Conservation (phyloP, 768 basidiomycete species). For the Pleurotus tuber-regium region DNA sequence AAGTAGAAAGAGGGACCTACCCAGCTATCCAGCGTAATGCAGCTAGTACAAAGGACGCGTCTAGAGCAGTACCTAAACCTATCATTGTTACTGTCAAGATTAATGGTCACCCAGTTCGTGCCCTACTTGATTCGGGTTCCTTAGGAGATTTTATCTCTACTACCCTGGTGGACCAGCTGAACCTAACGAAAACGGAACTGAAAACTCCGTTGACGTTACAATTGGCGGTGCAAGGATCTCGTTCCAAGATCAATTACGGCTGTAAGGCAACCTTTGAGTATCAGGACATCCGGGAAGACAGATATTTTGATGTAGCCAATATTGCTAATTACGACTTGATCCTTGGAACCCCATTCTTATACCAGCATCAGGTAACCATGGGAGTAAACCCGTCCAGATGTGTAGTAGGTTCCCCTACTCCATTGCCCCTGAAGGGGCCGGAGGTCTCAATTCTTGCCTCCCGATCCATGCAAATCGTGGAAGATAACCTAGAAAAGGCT, state of each 20-base stretch:
- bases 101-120: conserved; percentile 27
- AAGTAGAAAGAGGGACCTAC: no score
- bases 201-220: conserved; percentile 31
- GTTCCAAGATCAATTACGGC: conserved; percentile 29
- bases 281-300: conserved; percentile 25
- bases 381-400: conserved; percentile 24
- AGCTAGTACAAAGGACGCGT: conserved; percentile 10
- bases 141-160: conserved; percentile 36
- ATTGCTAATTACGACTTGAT: conserved; percentile 35
- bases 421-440: conserved; percentile 15
- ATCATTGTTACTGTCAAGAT: conserved; percentile 26
- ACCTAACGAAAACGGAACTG: conserved; percentile 21
- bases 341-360: conserved; percentile 31
- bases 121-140: conserved; percentile 36
- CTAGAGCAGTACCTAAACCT: conserved; percentile 23
- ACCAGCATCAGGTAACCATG: conserved; percentile 25
- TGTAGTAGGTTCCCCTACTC: conserved; percentile 8
- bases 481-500: conserved; percentile 6
- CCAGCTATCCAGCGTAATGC: no score
- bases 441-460: conserved; percentile 12
- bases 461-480: conserved; percentile 7
- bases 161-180: conserved; percentile 31
- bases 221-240: conserved; percentile 36
- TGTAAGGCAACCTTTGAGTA: conserved; percentile 25
- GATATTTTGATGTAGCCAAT: conserved; percentile 36